Conservation (phyloP, 2,329 filamentous ascomycete genomes). For the Colletotrichum destructivum region DNA sequence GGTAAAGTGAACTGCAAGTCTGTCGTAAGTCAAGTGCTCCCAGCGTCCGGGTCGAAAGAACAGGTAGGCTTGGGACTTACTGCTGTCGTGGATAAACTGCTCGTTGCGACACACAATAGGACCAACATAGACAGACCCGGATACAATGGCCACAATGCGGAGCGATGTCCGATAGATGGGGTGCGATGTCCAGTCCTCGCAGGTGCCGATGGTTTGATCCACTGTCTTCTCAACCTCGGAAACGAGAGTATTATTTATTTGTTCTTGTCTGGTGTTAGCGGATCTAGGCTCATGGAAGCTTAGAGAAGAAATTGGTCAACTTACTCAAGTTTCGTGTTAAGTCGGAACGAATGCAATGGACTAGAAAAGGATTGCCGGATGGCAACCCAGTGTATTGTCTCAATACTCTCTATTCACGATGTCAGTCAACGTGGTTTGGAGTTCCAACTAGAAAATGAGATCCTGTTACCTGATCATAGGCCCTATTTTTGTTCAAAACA, state of each 20-base stretch:
- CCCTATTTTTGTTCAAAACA: constrained; percentile 28
- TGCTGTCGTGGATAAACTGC: constrained; percentile 58
- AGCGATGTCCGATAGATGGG: constrained; percentile 55
- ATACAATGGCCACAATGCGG: constrained; percentile 60
- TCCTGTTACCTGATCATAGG: constrained; percentile 21
- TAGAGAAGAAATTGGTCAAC: neutral
- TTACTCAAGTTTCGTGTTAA: constrained; percentile 23
- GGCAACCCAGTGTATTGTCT: constrained; percentile 30
- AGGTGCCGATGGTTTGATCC: constrained; percentile 49
- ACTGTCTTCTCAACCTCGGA: constrained; percentile 45
- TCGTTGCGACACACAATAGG: constrained; percentile 58
- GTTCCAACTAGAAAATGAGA: neutral
- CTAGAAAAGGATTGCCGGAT: constrained; percentile 29
- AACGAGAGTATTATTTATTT: constrained; percentile 14
- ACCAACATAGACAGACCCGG: constrained; percentile 61
- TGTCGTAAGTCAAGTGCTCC: constrained; percentile 37
- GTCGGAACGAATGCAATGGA: constrained; percentile 29
- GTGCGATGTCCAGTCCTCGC: constrained; percentile 55
- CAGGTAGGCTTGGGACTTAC: constrained; percentile 57
- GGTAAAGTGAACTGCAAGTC: constrained; percentile 42
- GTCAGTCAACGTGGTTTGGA: neutral
- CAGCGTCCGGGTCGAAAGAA: too few species aligned
- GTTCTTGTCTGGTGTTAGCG: neutral
- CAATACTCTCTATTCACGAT: constrained; percentile 12
- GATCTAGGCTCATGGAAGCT: neutral